These are phyloP conservation scores for Rhynchosporium secalis DNA, from an alignment of 2,329 filamentous ascomycete genomes.

Conservation along the genomic window DNA sequence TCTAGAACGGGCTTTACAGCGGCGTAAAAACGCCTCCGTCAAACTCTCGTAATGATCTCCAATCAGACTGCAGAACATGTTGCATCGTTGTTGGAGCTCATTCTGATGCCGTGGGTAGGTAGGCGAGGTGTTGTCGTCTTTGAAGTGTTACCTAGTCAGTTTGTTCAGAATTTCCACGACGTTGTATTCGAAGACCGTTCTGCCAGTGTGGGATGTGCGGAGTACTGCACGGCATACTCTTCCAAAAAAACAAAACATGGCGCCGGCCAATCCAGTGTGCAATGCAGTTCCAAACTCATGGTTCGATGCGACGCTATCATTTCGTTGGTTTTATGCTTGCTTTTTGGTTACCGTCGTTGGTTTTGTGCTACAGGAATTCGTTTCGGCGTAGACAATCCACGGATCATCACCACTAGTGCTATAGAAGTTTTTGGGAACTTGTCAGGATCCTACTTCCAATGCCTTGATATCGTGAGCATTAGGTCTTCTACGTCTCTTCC, in stretches of 20 bases:
- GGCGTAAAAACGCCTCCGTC: not conserved
- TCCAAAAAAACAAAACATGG: not conserved
- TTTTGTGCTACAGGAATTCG: not conserved
- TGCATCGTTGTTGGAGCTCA: not conserved
- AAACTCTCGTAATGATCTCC: not conserved
- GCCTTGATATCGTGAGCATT: not conserved
- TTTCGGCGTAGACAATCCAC: not conserved
- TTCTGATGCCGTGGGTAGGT: too few relatives aligned
- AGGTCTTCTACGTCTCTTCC: not conserved
- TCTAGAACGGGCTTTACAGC: slow-evolving; percentile 1
- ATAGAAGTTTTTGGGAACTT: not conserved
- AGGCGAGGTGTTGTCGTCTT: too few relatives aligned
- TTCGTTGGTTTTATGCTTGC: slow-evolving; percentile 4
- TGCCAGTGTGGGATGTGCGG: not conserved
- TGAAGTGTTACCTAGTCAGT: too few relatives aligned
- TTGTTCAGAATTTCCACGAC: too few relatives aligned
- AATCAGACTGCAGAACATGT: not conserved
- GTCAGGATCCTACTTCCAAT: not conserved
- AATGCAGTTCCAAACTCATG: not conserved
- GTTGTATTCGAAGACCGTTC: not conserved
- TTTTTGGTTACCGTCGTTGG: not conserved
- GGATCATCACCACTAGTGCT: not conserved
- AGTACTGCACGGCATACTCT: slow-evolving; percentile 1
- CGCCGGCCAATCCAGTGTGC: not conserved
- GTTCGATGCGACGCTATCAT: slow-evolving; percentile 2